A percentile compares a stretch with the other conserved stretches of the same genome.
phyloP scores from a whole-genome alignment of 73 alveolate genomes.

The Tetrahymena elliotti region DNA sequence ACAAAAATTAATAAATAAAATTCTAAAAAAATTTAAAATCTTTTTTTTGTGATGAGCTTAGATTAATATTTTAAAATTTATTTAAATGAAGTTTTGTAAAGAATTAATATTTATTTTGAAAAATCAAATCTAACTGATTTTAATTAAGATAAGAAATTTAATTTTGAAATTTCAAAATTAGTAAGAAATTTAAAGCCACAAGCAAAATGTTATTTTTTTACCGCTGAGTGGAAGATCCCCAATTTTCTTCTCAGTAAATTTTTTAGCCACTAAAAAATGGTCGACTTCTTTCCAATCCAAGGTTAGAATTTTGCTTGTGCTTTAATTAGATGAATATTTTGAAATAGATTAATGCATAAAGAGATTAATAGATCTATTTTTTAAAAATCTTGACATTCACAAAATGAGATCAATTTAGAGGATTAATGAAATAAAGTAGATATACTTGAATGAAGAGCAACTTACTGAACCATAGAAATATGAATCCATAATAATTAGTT shows the following conservation, averaged over 20 bases:
- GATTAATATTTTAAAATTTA: not conserved
- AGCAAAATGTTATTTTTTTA: not conserved
- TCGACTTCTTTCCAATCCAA: not conserved
- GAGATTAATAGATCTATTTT: not conserved
- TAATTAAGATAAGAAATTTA: not conserved
- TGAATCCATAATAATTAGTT: not conserved
- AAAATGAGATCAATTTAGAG: not conserved
- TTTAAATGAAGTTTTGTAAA: too few relatives aligned
- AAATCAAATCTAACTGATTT: not conserved
- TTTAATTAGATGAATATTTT: not conserved
- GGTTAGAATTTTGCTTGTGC: not conserved
- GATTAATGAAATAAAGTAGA: not conserved
- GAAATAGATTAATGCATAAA: not conserved
- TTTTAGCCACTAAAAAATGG: not conserved
- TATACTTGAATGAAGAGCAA: not conserved
- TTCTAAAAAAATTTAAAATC: too few relatives aligned
- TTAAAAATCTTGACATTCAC: not conserved
- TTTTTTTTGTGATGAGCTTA: not conserved
- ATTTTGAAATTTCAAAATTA: not conserved
- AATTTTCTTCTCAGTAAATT: not conserved
- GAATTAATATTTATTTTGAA: too few relatives aligned
- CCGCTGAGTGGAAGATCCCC: conserved; percentile 1
- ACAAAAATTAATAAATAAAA: too few relatives aligned
- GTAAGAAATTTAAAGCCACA: not conserved
- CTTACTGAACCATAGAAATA: not conserved